phyloP scores from a whole-genome alignment of 805 yeast species.

The Crinitomyces ghanaensis region DNA sequence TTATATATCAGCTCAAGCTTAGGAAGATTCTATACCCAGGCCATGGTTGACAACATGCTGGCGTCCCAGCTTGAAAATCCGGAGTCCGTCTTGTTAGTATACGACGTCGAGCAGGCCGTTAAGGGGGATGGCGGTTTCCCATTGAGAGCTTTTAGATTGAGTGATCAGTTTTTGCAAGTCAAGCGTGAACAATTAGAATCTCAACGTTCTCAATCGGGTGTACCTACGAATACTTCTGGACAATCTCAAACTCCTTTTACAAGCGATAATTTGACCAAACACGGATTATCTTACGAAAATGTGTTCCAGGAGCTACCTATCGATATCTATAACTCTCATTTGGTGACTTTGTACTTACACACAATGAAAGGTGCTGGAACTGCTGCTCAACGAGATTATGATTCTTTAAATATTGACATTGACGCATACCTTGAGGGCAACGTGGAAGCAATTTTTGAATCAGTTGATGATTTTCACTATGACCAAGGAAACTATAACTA shows the following conservation, averaged over 20 bases:
- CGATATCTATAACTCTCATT: conserved; percentile 52
- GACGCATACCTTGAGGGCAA: conserved; percentile 32
- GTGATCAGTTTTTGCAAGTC: conserved; percentile 46
- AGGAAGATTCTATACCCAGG: conserved; percentile 56
- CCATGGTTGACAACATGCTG: conserved; percentile 55
- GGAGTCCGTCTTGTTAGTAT: conserved; percentile 41
- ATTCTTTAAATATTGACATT: conserved; percentile 31
- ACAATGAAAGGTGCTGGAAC: conserved; percentile 7
- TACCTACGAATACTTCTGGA: too few relatives aligned
- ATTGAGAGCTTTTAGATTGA: conserved; percentile 58
- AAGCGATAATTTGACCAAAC: conserved; percentile 47
- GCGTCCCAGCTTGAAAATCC: conserved; percentile 49
- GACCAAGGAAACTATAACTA: conserved; percentile 73
- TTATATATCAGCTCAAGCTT: conserved; percentile 67
- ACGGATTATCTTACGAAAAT: conserved; percentile 51
- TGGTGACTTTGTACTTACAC: conserved; percentile 40
- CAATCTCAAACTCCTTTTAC: too few relatives aligned
- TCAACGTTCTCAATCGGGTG: too few relatives aligned
- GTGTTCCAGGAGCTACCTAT: conserved; percentile 65
- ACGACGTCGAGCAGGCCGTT: conserved; percentile 58
- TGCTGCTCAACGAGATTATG: conserved; percentile 21
- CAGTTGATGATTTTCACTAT: conserved; percentile 64
- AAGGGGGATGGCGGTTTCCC: conserved; percentile 47
- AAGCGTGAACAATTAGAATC: conserved; percentile 34
- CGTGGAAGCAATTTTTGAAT: conserved; percentile 53